phyloP scores from a whole-genome alignment of 805 yeast genomes.

The Huiozyma naganishii region DNA sequence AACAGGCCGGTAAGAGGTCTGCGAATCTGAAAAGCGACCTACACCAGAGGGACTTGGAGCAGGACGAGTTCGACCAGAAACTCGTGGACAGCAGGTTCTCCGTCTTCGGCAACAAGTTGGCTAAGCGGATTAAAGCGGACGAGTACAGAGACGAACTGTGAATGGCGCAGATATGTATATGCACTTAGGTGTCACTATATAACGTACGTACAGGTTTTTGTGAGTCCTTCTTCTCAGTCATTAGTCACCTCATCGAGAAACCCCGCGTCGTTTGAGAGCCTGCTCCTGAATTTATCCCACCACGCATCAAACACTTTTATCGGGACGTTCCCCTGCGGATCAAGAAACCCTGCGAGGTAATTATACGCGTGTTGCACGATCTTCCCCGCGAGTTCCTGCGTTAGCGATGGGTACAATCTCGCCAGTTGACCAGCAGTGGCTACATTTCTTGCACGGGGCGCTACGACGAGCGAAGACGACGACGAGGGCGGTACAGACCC shows the following conservation, averaged over 20 bases:
- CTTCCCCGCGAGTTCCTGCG: constrained; percentile 67
- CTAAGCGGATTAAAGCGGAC: constrained; percentile 42
- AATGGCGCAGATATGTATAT: background rate
- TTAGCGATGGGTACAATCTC: constrained; percentile 30
- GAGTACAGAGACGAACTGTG: constrained; percentile 7
- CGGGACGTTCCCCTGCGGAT: constrained; percentile 67
- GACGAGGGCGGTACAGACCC: constrained; percentile 8
- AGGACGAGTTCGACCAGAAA: constrained; percentile 29
- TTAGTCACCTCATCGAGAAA: constrained; percentile 48
- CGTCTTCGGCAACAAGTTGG: constrained; percentile 72
- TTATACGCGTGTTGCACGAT: constrained; percentile 90
- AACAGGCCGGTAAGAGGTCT: constrained; percentile 31
- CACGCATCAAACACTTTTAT: constrained; percentile 83
- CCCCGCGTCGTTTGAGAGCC: constrained; percentile 69
- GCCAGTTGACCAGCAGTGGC: constrained; percentile 25
- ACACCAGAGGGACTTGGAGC: constrained; percentile 24
- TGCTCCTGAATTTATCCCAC: constrained; percentile 85
- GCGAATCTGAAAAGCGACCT: constrained; percentile 15
- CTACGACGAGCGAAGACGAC: constrained; percentile 20
- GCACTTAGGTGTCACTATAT: background rate
- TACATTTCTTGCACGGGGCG: constrained; percentile 15
- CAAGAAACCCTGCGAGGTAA: constrained; percentile 79
- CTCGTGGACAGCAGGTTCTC: constrained; percentile 44
- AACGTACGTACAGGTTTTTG: background rate
- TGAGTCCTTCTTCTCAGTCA: constrained; percentile 1